phyloP scores from a whole-genome alignment of 2,329 filamentous ascomycete genomes.

The Epichloe brachyelytri region DNA sequence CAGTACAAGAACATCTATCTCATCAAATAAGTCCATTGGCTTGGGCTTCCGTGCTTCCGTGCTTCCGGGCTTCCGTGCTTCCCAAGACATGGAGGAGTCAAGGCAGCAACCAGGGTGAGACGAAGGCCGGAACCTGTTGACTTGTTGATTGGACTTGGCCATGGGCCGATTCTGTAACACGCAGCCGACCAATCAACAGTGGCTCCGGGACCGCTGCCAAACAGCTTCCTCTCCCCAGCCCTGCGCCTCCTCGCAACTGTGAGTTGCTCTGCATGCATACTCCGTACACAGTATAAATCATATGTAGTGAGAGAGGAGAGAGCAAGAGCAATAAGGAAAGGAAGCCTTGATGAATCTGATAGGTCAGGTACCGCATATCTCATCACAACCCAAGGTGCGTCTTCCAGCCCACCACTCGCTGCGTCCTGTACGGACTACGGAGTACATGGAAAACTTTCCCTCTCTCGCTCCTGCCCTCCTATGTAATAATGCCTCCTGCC shows the following conservation, averaged over 20 bases:
- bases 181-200: neutral
- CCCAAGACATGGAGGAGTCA: neutral
- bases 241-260: neutral
- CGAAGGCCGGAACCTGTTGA: neutral
- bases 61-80: neutral
- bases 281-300: neutral
- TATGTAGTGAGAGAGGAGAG: neutral
- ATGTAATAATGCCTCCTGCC: no score
- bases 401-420: neutral
- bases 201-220: neutral
- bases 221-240: slow-evolving; percentile 1
- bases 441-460: no score
- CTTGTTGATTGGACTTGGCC: neutral
- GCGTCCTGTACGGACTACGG: no score
- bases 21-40: neutral
- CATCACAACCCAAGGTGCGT: neutral
- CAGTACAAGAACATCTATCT: neutral
- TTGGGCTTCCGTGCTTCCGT: neutral
- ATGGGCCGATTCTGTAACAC: slow-evolving; percentile 3
- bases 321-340: neutral
- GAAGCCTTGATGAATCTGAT: neutral
- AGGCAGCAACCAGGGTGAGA: neutral
- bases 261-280: neutral
- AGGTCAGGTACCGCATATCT: neutral
- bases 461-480: no score